These are phyloP conservation scores for Lactarius akahatsu DNA, from an alignment of 768 basidiomycete genomes.

Conservation along the genomic window DNA sequence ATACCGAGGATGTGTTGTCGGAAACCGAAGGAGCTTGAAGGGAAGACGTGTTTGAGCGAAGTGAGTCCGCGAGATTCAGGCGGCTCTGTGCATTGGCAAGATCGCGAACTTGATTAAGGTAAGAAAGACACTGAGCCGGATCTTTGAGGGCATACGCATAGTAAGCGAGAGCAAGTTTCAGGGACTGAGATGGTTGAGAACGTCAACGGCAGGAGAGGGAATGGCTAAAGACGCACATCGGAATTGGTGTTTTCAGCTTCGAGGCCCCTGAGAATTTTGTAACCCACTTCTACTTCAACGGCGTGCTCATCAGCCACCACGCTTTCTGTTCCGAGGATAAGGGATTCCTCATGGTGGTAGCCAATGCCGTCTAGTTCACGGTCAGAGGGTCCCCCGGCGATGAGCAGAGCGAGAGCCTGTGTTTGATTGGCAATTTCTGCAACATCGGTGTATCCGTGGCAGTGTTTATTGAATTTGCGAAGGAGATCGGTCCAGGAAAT, in stretches of 20 bases:
- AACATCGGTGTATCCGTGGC: conserved; percentile 56
- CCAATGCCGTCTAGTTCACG: conserved; percentile 55
- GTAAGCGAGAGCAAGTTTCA: conserved; percentile 70
- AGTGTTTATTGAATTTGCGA: conserved; percentile 87
- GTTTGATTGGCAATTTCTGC: conserved; percentile 68
- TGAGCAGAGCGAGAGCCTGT: conserved; percentile 57
- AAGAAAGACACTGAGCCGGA: conserved; percentile 59
- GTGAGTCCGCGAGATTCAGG: conserved; percentile 46
- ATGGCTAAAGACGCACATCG: conserved; percentile 47
- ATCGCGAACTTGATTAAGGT: conserved; percentile 56
- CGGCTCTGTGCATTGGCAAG: conserved; percentile 55
- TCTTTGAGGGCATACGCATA: conserved; percentile 75
- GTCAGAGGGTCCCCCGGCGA: conserved; percentile 42
- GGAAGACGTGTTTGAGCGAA: conserved; percentile 42
- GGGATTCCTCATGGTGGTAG: conserved; percentile 41
- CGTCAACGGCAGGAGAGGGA: conserved; percentile 17
- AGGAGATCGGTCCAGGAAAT: conserved; percentile 78
- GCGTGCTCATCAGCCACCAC: conserved; percentile 15
- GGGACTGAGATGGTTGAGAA: conserved; percentile 46
- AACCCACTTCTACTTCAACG: conserved; percentile 21
- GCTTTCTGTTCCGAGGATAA: conserved; percentile 20
- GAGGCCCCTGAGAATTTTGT: conserved; percentile 22
- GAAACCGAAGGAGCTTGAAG: conserved; percentile 40
- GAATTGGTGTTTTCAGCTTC: conserved; percentile 25
- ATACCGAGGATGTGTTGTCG: conserved; percentile 41